Base-by-base conservation (phyloP, 768 basidiomycete species). In the Dendrothele bispora region DNA sequence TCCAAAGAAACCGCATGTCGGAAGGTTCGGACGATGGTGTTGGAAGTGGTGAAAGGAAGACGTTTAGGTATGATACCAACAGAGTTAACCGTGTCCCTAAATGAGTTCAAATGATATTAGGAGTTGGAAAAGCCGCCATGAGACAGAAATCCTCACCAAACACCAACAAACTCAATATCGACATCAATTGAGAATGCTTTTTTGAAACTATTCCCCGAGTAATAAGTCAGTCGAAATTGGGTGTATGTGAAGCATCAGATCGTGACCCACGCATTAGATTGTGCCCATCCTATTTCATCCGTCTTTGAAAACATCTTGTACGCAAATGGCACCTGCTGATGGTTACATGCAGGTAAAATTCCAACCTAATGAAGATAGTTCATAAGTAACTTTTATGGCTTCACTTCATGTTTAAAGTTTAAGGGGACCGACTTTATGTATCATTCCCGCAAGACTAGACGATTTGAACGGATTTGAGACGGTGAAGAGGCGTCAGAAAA, bases 141-240 rank as follows among this genome's bases (percentile, higher is more conserved):
- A 43, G 40, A 3, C 28, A 32, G 6, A 37, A 35, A n/a, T n/a
- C n/a, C 66, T 11, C 53, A 77, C 78, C 78, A 82, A 27, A 81
- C 76, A 3, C 81, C 81, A 7, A 83, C 55, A 28, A 82, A 82
- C 10, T 82, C 77, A 11, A 83, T 69, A 10, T 61, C 50, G 2
- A 81, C 75, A 5, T 63, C 56, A 17, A 61, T 63, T 27, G 70
- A 74, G 55, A 82, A 83, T 0, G 77, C 75, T 43, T 60, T 46
- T 58, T 80, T 82, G 60, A 80, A n/a, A n/a, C n/a, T n/a, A n/a
- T n/a, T n/a, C n/a, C n/a, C n/a, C n/a, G n/a, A n/a, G n/a, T n/a
- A n/a, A n/a, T n/a, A n/a, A n/a, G n/a, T n/a, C n/a, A n/a, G n/a
- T n/a, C n/a, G n/a, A n/a, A n/a, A n/a, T n/a, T n/a, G n/a, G n/a